Evolutionary conservation across 2,329 filamentous ascomycete genomes (phyloP), one percentile per base, ranked within the genome.

Genomic region (Escovopsis sp.): DNA sequence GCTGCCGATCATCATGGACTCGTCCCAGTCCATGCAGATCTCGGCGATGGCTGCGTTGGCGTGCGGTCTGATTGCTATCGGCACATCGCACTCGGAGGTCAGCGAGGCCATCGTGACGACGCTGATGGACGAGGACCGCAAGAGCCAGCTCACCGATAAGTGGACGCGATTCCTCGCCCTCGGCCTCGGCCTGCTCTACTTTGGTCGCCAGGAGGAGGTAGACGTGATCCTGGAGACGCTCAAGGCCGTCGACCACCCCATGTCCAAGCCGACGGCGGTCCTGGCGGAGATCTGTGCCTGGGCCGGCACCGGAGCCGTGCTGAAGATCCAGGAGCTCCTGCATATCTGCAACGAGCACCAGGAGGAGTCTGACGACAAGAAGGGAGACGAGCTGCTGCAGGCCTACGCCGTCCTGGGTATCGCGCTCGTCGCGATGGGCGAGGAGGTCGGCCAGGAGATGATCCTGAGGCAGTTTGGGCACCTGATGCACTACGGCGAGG

Each of bases 381-480:
- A 91, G 67, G 86, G 86, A 24, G 89, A 96, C 51, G 89, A 96
- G 64, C 71, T 98, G 42, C 78, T 95, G 37, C 93, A 98, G 61
- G 84, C 88, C 4, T 98, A 98, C 57, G 91, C 91, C 43, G 89
- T 98, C 3, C 74, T 98, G 44, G 93, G 91, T 52, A 79, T 98
- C 44, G 89, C 86, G 11, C 69, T 98, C 42, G 91, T 98, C 44
- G 82, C 89, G 13, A 98, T 98, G 91, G 91, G 91, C 46, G 91
- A 98, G 60, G 93, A 98, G 45, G 81, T 98, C 43, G 93, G 93
- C 5, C 91, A 98, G 60, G 91, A 98, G 58, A 98, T 98, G 91
- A 88, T 96, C 10, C 73, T 98, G 34, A 82, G 91, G 44, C 91
- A 95, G 57, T 96, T 98, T 54, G 91, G 88, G 39, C 91, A 98